Conservation (phyloP, 768 basidiomycete genomes). For the Termitomyces sp. region DNA sequence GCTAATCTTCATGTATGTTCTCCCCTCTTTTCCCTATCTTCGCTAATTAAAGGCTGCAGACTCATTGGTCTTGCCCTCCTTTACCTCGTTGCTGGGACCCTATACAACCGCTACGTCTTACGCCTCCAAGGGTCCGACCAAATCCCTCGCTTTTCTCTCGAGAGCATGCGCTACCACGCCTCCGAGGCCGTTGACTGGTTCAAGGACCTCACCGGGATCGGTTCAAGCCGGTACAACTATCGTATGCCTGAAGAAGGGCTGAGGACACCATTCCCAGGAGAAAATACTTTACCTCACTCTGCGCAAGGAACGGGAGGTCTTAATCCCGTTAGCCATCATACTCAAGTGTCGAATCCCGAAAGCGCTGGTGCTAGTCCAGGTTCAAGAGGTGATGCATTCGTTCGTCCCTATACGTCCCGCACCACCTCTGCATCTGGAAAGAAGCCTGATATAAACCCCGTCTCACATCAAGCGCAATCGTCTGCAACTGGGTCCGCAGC, state of each 20-base stretch:
- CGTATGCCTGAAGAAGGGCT: constrained; percentile 6
- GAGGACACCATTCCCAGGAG: constrained; percentile 1
- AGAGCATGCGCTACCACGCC: constrained; percentile 46
- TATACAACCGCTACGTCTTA: constrained; percentile 80
- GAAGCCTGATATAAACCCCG: constrained; percentile 30
- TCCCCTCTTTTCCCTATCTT: not conserved
- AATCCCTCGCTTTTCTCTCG: constrained; percentile 61
- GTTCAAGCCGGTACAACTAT: constrained; percentile 18
- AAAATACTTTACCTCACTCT: not conserved
- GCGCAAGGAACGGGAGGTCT: constrained; percentile 5
- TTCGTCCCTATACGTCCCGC: constrained; percentile 23
- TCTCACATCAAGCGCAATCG: constrained; percentile 39
- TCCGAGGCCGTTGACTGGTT: constrained; percentile 41
- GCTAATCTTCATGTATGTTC: constrained; percentile 56
- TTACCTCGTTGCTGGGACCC: constrained; percentile 64
- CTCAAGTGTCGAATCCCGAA: constrained; percentile 12
- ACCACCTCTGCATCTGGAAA: constrained; percentile 12
- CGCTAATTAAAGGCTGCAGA: constrained; percentile 28
- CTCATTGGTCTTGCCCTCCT: constrained; percentile 50
- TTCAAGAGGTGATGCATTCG: constrained; percentile 20
- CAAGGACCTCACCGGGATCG: constrained; percentile 27
- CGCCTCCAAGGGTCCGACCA: constrained; percentile 68
- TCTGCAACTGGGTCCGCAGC: not conserved
- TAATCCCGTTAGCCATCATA: constrained; percentile 37
- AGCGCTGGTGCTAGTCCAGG: constrained; percentile 7